Evolutionary conservation across 2,329 filamentous ascomycete species (phyloP).

Genomic region (Trichoderma asperellum): DNA sequence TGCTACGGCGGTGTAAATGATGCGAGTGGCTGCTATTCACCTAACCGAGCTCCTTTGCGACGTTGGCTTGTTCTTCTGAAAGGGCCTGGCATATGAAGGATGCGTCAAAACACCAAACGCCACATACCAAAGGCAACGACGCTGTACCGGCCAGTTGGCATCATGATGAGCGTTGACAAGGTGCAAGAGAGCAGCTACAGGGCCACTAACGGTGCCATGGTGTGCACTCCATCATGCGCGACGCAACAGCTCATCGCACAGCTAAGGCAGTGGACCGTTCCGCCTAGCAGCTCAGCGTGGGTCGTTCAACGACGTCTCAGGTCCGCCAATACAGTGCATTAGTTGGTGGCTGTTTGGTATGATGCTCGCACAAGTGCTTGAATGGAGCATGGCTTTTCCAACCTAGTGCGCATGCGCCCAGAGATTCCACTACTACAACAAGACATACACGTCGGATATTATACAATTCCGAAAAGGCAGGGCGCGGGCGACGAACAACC

Average conservation of each 20-base stretch:
- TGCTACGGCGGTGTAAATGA: background rate
- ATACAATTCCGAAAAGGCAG: background rate
- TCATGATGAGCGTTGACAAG: background rate
- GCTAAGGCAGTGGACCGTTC: constrained; percentile 23
- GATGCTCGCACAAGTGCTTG: background rate
- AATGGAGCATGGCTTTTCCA: background rate
- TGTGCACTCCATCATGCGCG: constrained; percentile 23
- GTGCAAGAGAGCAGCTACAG: background rate
- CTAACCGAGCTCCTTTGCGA: background rate
- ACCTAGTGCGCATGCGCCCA: background rate
- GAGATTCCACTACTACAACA: background rate
- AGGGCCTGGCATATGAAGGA: background rate
- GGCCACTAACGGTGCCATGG: background rate
- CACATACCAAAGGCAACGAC: background rate
- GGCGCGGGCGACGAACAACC: background rate
- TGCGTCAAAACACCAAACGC: background rate
- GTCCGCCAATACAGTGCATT: background rate
- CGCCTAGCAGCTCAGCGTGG: constrained; percentile 1
- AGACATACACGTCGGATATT: background rate
- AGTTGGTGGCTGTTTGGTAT: background rate
- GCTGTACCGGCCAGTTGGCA: background rate
- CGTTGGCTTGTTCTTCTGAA: background rate
- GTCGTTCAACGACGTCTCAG: background rate
- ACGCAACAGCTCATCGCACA: constrained; percentile 8
- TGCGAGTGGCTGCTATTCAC: background rate